Percentiles rank a stretch among this genome's conserved stretches.
phyloP scores from a whole-genome alignment of 1,284 basidiomycete genomes.

The Erythrobasidium hasegawianum region DNA sequence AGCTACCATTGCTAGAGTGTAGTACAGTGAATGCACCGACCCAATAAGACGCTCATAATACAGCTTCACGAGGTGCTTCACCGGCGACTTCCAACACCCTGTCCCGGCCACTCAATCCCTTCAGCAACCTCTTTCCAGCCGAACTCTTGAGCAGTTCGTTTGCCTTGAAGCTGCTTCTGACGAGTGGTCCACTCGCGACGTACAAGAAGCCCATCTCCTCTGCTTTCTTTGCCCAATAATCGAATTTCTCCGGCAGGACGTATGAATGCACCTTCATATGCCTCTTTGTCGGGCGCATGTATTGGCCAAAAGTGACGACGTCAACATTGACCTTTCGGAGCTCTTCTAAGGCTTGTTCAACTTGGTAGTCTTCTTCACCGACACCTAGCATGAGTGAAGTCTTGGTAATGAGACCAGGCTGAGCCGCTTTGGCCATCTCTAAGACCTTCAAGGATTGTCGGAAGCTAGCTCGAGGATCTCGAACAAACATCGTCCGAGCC shows the following conservation, averaged over 20 bases:
- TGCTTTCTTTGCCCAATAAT: constrained; percentile 81
- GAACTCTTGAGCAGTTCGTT: constrained; percentile 48
- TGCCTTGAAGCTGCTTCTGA: constrained; percentile 93
- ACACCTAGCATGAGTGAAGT: constrained; percentile 99
- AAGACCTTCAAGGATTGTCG: constrained; percentile 82
- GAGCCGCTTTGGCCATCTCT: constrained; percentile 61
- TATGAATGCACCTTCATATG: constrained; percentile 99
- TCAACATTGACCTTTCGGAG: constrained; percentile 84
- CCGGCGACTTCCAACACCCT: constrained; percentile 20
- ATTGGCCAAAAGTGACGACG: constrained; percentile 98
- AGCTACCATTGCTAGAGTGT: too few species aligned
- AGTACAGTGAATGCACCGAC: too few species aligned
- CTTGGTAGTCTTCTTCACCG: constrained; percentile 80
- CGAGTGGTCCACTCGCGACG: constrained; percentile 92
- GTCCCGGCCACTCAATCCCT: constrained; percentile 32
- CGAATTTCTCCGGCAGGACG: constrained; percentile 88
- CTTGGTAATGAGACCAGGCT: constrained; percentile 85
- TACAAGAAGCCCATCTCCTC: constrained; percentile 95
- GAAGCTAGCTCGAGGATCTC: constrained; percentile 91
- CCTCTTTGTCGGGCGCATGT: constrained; percentile 97
- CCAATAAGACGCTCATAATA: constrained; percentile 47
- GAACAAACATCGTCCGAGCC: constrained; percentile 85
- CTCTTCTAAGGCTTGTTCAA: constrained; percentile 79
- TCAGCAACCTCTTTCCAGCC: constrained; percentile 32
- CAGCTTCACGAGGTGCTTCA: not conserved